A percentile compares a stretch with the other conserved stretches of the same genome.
These are phyloP conservation scores for Fonsecaea multimorphosa DNA, from an alignment of 2,329 filamentous ascomycete genomes.

Conservation along the genomic window DNA sequence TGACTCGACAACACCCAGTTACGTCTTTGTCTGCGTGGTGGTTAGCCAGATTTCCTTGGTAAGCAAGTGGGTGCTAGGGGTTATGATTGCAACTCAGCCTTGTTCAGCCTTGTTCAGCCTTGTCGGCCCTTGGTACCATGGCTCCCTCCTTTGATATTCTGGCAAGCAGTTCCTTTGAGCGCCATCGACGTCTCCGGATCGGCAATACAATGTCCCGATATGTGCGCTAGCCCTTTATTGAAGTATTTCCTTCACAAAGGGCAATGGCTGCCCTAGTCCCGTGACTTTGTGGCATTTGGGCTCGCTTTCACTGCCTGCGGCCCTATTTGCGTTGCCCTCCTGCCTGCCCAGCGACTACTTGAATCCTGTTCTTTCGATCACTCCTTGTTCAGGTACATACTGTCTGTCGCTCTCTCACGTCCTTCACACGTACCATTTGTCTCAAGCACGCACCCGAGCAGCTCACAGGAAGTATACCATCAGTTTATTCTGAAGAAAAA, in stretches of 20 bases:
- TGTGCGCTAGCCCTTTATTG: not conserved
- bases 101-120: slow-evolving; percentile 19
- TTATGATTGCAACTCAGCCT: not conserved
- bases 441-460: not conserved
- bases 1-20: not conserved
- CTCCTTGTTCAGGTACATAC: not conserved
- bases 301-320: not conserved
- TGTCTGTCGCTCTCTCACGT: not conserved
- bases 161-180: not conserved
- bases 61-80: not conserved
- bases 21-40: not conserved
- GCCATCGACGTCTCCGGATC: not conserved
- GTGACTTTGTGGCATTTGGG: not conserved
- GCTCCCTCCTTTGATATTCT: not conserved
- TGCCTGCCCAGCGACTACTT: not conserved
- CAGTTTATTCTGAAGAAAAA: not conserved
- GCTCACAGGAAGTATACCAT: not conserved
- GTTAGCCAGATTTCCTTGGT: not conserved
- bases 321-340: not conserved
- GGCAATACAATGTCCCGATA: not conserved
- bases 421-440: not conserved
- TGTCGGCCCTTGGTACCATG: not conserved
- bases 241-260: not conserved
- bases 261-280: not conserved
- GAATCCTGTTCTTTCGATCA: not conserved